Base-by-base conservation (phyloP, 2,329 filamentous ascomycete genomes). In the Ophiostoma sp. region DNA sequence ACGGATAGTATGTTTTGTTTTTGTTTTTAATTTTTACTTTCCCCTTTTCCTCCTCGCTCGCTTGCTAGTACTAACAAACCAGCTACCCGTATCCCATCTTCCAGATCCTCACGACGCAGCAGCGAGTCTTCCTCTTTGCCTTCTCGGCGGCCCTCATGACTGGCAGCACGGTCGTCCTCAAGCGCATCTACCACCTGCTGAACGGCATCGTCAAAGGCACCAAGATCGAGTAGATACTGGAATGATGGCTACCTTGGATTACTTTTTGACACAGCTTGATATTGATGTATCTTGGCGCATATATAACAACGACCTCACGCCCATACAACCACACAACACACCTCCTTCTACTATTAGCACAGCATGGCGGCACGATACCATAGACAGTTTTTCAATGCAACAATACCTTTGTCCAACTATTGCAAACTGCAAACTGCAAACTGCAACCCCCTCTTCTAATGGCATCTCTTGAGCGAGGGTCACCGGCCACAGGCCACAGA, bases 81-180 rank as follows among this genome's bases (percentile, higher is more conserved):
- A 90, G 89, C 83, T 96, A 96, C 75, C 93, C 93, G 0, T 97
- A 97, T 78, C 93, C 94, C 1, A 84, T 97, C 35, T 94, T 97
- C 73, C 88, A 83, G 10, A 77, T 91, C 64, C 80, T 96, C 60
- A 84, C 83, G 67, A 90, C 87, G 0, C 77, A 81, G 67, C 89
- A 93, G 76, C 86, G 94, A 27, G 81, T 88, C 10, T 79, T 86
- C 0, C 81, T 96, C 11, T 96, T 96, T 74, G 83, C 83, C 0
- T 80, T 86, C 23, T 90, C 91, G 60, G 93, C 91, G 0, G 76
- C 85, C 0, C 79, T 91, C 20, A 94, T 96, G 87, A 89, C 90
- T 1, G 77, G 82, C 3, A 92, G 88, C 73, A 94, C 91, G 0
- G 80, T 86, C 31, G 79, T 83, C 11, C 80, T 96, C 73, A 90